Base-by-base conservation (phyloP, 1,284 basidiomycete species). In the Mycena citricolor region DNA sequence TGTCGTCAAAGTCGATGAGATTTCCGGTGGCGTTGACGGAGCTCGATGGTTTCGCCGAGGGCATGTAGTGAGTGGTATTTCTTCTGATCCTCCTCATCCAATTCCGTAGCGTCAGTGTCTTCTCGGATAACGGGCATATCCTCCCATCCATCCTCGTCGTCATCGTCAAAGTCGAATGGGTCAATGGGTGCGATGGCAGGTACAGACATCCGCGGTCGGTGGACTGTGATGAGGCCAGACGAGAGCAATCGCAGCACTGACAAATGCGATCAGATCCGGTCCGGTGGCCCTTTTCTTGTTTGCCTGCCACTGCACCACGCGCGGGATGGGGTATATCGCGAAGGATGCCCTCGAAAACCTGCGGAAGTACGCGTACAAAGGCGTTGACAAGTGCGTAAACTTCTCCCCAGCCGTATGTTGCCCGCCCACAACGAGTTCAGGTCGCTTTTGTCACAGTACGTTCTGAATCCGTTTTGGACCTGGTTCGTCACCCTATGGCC, bases 401-500 rank as follows among this genome's bases (percentile, higher is more conserved):
- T 45, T 49, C 22, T n/a, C n/a, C 39, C 38, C 32, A 12, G 19
- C 36, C 21, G 32, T 32, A 20, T 26, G 28, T 39, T 24, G 20
- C 39, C 21, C 12, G 26, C 32, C 39, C 40, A 37, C 36, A 39
- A 33, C 14, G 42, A 21, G 25, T 23, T n/a, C 50, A 90, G 87
- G 62, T 91, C 89, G 4, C 56, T 88, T 23, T 57, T 86, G 2
- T 90, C 90, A 31, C 77, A 80, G 62, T 87, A 90, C 67, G 69
- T 97, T 25, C 76, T 99, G 45, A 83, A 84, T 40, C 93, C 91
- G 2, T 98, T 89, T 69, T 99, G 95, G 95, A 94, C 78, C 51
- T 89, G 88, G 86, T 84, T 98, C 53, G 91, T 98, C 38, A 90
- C 83, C 12, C 74, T 94, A 25, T 97, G 94, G 80, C 97, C 95